phyloP scores from a whole-genome alignment of 208 protist genomes.

The Wallacemonas sp. region DNA sequence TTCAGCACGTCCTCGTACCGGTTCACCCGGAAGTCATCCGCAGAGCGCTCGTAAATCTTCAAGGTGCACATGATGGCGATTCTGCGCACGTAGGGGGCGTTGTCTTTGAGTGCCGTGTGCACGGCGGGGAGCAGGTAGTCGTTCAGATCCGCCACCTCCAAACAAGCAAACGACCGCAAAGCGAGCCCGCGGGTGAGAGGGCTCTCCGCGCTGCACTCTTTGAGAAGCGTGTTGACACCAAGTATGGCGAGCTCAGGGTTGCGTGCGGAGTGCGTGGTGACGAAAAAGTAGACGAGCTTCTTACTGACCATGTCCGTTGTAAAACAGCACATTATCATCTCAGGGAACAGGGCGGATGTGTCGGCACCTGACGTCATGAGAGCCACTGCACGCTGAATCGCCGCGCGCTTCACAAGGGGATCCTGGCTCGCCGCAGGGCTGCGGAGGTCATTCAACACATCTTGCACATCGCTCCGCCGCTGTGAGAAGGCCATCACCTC shows the following conservation, averaged over 20 bases:
- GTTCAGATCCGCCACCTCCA: conserved; percentile 62
- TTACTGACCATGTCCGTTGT: conserved; percentile 96
- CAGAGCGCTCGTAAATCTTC: conserved; percentile 72
- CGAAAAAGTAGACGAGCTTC: conserved; percentile 97
- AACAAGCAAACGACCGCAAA: conserved; percentile 90
- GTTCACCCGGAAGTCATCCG: conserved; percentile 43
- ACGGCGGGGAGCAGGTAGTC: conserved; percentile 88
- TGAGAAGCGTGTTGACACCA: conserved; percentile 95
- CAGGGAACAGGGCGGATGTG: conserved; percentile 90
- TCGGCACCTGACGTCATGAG: conserved; percentile 98
- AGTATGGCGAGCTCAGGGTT: conserved; percentile 94
- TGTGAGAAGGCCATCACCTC: background rate
- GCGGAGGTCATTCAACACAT: conserved; percentile 36
- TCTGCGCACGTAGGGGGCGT: conserved; percentile 93
- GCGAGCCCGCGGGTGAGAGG: conserved; percentile 96
- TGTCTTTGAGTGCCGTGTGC: conserved; percentile 73
- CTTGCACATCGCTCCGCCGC: conserved; percentile 38
- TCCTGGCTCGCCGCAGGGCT: conserved; percentile 46
- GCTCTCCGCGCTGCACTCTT: conserved; percentile 91
- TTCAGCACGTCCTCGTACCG: conserved; percentile 48
- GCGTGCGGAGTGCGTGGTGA: conserved; percentile 89
- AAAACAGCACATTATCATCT: conserved; percentile 89
- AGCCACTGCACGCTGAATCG: conserved; percentile 91
- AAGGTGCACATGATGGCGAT: conserved; percentile 89
- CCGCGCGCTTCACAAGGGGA: conserved; percentile 49